A percentile compares a stretch with the other conserved stretches of the same genome.
Evolutionary conservation across 1,284 basidiomycete genomes (phyloP).

Genomic region (Vanrija sp.): DNA sequence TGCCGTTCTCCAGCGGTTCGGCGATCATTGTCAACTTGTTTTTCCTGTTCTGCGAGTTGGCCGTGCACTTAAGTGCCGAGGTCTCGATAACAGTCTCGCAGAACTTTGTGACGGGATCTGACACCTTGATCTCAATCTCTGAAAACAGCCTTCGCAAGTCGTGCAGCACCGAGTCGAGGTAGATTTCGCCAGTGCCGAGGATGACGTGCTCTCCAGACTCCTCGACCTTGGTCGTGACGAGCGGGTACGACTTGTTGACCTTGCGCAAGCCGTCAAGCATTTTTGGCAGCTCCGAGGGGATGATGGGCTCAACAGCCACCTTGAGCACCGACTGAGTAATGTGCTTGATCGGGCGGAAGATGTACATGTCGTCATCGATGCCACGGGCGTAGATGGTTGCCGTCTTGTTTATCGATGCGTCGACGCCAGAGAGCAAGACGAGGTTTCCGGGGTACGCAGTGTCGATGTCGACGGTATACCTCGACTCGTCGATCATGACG

Average conservation of each 20-base stretch:
- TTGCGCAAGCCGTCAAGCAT: conserved; percentile 96
- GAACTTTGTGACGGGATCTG: conserved; percentile 97
- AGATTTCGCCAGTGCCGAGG: conserved; percentile 94
- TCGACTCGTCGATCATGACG: conserved; percentile 83
- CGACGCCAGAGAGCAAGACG: conserved; percentile 86
- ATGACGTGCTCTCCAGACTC: conserved; percentile 97
- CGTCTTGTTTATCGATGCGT: conserved; percentile 90
- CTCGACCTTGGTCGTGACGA: conserved; percentile 92
- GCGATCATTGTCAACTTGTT: conserved; percentile 98
- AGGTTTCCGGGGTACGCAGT: conserved; percentile 89
- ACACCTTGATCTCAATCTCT: conserved; percentile 99
- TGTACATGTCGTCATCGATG: conserved; percentile 75
- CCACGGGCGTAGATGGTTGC: conserved; percentile 77
- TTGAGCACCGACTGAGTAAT: conserved; percentile 98
- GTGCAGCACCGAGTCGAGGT: conserved; percentile 95
- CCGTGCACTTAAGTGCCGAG: conserved; percentile 95
- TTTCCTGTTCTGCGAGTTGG: conserved; percentile 99
- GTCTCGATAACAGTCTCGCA: conserved; percentile 99
- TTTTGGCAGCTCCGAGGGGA: conserved; percentile 95
- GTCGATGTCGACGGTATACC: conserved; percentile 85
- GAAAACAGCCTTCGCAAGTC: conserved; percentile 88
- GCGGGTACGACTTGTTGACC: conserved; percentile 95
- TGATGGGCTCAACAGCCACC: conserved; percentile 96
- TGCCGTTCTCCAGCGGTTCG: conserved; percentile 86
- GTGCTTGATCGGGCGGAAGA: conserved; percentile 92